These are phyloP conservation scores for Ampelocalamus luodianensis DNA, from an alignment of 176 grass and related monocot species.

Conservation along the genomic window DNA sequence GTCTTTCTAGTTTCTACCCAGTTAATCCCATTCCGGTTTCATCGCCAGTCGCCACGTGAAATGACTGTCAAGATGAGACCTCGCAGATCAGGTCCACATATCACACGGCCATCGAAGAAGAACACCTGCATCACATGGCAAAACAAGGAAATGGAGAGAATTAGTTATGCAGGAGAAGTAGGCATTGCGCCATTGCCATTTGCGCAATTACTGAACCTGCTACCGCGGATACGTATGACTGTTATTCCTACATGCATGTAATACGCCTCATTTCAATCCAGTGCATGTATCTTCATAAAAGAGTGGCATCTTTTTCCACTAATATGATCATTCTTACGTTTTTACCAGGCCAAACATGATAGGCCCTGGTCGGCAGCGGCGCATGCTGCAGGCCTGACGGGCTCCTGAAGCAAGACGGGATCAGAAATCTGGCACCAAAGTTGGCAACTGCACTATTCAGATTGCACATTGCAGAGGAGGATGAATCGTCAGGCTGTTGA, in stretches of 20 bases:
- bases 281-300: no score
- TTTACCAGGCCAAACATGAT: slow-evolving; percentile 67
- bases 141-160: not conserved
- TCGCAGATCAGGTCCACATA: slow-evolving; percentile 62
- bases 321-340: slow-evolving; percentile 44
- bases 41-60: not conserved
- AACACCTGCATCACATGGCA: slow-evolving; percentile 58
- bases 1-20: no score
- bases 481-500: not conserved
- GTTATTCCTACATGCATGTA: no score
- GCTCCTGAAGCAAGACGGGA: slow-evolving; percentile 11
- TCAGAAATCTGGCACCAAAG: not conserved
- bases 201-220: not conserved
- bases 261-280: no score
- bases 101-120: slow-evolving; percentile 65
- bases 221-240: no score
- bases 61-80: slow-evolving; percentile 59
- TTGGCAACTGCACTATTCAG: not conserved
- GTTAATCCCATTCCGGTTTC: no score
- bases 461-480: not conserved
- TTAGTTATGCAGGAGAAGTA: no score
- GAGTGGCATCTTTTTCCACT: no score
- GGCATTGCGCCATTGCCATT: no score
- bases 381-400: not conserved
- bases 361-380: slow-evolving; percentile 28